Base-by-base conservation (phyloP, 306 rosid genomes). In the Citrullus colocynthis region DNA sequence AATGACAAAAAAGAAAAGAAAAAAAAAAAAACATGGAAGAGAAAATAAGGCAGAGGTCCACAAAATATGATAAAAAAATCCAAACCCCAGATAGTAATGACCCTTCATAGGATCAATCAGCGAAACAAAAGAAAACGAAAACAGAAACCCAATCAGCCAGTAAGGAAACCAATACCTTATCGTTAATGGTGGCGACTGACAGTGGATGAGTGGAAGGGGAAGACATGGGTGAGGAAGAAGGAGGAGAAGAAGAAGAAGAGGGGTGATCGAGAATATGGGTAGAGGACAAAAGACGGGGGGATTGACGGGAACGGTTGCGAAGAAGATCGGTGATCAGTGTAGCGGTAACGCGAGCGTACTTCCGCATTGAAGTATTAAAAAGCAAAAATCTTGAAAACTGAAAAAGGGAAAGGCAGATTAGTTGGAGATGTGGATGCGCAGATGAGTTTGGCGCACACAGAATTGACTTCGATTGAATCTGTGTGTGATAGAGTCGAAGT, bases 141-240 rank as follows among this genome's bases (percentile, higher is more conserved):
- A 18, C 28, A 20, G 74, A 74, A 67, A 58, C 41, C 34, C 58
- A 78, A 77, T 10, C 17, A 13, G 52, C 0, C 48, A 20, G 55
- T 13, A 37, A 21, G 58, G 41, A 12, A 6, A 36, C 0, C 0
- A 6, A 65, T 44, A 92, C 97, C 96, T 95, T 90, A 70, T 91
- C 96, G 76, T 91, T 95, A 83, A 95, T 83, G 81, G 86, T 92
- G 4, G n/a, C 81, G 39, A 73, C n/a, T 30, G 90, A 79, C 11
- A 89, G 83, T 15, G 95, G 88, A 48, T 78, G 80, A 64, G 85
- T 44, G n/a, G 82, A 17, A 30, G 88, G 72, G 82, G 90, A 82
- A 79, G 83, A 81, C 89, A 86, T 82, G 65, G 85, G 7, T 28
- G 77, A 30, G 28, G 76, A 71, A 36, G 86, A 77, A 9, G 62